Conservation (phyloP, 352 stramenopile species). For the Pythium biforme region DNA sequence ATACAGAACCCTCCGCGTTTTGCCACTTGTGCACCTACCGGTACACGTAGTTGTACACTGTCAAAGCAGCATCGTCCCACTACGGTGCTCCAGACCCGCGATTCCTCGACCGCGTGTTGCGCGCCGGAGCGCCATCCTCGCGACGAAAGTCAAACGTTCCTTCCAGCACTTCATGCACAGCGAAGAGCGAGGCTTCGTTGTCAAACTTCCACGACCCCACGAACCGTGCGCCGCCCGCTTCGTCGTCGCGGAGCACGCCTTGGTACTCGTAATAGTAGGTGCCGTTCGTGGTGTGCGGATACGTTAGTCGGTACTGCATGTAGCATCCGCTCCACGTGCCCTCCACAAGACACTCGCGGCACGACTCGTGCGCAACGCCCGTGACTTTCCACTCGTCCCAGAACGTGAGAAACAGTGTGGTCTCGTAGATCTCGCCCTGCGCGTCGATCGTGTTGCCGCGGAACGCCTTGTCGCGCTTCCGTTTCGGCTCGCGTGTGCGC, state of each 20-base stretch:
- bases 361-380: constrained; percentile 3
- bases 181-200: neutral
- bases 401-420: constrained; percentile 8
- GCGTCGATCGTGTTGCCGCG: constrained; percentile 12
- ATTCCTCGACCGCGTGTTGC: constrained; percentile 2
- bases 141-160: constrained; percentile 9
- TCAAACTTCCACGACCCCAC: constrained; percentile 5
- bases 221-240: neutral
- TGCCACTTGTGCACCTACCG: no score
- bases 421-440: constrained; percentile 12
- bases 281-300: constrained; percentile 1
- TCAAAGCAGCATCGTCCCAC: no score
- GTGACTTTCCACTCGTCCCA: neutral
- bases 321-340: constrained; percentile 7
- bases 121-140: neutral
- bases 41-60: no score
- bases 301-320: constrained; percentile 9
- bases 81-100: neutral
- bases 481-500: neutral
- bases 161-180: constrained; percentile 1
- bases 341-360: constrained; percentile 5
- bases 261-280: constrained; percentile 18
- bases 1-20: neutral
- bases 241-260: neutral
- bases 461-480: constrained; percentile 1